Evolutionary conservation across 116 monocot species (phyloP).

Genomic region (Zostera marina): DNA sequence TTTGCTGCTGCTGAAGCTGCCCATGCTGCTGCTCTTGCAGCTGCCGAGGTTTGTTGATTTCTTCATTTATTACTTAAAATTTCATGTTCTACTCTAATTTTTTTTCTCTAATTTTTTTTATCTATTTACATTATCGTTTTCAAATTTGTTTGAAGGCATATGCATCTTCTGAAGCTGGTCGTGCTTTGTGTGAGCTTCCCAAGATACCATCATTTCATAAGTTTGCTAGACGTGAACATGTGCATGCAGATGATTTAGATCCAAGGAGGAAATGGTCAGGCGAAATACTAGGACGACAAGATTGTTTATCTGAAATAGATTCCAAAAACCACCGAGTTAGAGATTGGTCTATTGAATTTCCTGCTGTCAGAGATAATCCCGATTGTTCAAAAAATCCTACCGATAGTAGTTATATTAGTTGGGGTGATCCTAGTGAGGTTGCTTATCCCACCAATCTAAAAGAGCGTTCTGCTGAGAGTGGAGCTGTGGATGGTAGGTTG

Average conservation of each 20-base stretch:
- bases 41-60: conserved; percentile 52
- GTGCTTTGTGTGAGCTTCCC: conserved; percentile 50
- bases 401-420: conserved; percentile 31
- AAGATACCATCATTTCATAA: conserved; percentile 98
- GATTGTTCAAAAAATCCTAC: conserved; percentile 36
- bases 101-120: neutral
- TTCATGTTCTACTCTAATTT: conserved; percentile 1
- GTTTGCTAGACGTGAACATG: conserved; percentile 79
- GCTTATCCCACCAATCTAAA: conserved; percentile 23
- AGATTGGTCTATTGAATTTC: conserved; percentile 72
- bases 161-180: conserved; percentile 69
- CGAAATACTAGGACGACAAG: conserved; percentile 41
- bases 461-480: conserved; percentile 69
- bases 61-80: neutral
- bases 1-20: conserved; percentile 88
- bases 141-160: conserved; percentile 45
- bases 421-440: conserved; percentile 41
- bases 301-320: conserved; percentile 87
- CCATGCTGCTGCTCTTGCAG: conserved; percentile 73
- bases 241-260: conserved; percentile 60
- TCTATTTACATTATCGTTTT: conserved; percentile 1
- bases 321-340: conserved; percentile 68
- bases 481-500: conserved; percentile 45
- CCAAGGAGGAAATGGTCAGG: conserved; percentile 29
- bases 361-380: conserved; percentile 27